These are phyloP conservation scores for Paspalum notatum DNA, from an alignment of 176 grass and related monocot species.

Conservation along the genomic window DNA sequence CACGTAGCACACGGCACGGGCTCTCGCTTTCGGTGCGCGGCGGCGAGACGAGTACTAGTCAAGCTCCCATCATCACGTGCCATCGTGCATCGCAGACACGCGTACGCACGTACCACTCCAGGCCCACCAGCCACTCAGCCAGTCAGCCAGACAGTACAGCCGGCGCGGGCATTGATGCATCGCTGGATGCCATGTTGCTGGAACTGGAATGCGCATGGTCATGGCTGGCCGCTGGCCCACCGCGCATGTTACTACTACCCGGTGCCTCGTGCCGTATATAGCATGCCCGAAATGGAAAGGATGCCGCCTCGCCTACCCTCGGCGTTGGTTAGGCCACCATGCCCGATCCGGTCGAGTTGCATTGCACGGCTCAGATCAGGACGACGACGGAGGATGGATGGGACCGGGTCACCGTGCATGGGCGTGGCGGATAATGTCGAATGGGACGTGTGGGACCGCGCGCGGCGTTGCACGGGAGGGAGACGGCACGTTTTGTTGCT, in stretches of 20 bases:
- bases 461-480: background rate
- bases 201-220: background rate
- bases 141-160: too few species aligned
- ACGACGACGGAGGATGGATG: too few species aligned
- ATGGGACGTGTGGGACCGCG: background rate
- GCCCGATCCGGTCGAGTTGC: background rate
- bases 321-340: constrained; percentile 2
- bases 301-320: background rate
- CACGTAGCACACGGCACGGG: background rate
- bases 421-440: background rate
- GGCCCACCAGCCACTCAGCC: too few species aligned
- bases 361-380: too few species aligned
- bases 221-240: background rate
- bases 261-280: background rate
- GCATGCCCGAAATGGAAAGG: background rate
- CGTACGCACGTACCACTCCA: background rate
- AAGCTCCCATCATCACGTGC: background rate
- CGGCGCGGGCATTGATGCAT: too few species aligned
- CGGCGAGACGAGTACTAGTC: background rate
- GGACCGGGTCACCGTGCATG: background rate
- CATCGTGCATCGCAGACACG: background rate
- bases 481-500: background rate
- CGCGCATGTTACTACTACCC: constrained; percentile 6
- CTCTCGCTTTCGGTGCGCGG: background rate
- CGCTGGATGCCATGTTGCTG: background rate